Base-by-base conservation (phyloP, 306 rosid genomes). In the Cajanus cajan region DNA sequence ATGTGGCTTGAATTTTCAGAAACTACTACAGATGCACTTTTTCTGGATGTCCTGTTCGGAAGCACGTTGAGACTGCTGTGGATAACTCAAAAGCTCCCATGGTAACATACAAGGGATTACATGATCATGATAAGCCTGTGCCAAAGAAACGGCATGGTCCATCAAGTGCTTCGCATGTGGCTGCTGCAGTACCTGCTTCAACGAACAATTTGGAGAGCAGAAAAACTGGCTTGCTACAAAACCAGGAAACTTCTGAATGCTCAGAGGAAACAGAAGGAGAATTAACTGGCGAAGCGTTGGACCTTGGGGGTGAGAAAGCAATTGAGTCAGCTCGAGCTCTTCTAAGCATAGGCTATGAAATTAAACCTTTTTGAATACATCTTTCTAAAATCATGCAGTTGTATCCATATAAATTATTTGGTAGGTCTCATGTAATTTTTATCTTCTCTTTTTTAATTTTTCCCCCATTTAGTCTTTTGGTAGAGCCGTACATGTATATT, bases 1-100 rank as follows among this genome's bases (percentile, higher is more conserved):
- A n/a, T 1, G 13, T 47, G 43, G 44, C 78, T 75, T 63, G 64
- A 63, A 55, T 45, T 74, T 80, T 19, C 89, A 93, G 97, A 84
- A 93, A 93, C 91, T 93, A 93, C 86, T 93, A 93, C 80, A 86
- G 97, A 85, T 93, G 97, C 75, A 93, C 94, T 64, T 90, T 96
- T 25, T 96, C 97, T 10, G 97, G 96, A 74, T 93, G 97, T 82
- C 96, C 97, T 8, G 97, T 90, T 18, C 87, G 94, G 55, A 93
- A 90, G 86, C 96, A 93, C 59, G 88, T 93, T 11, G 97, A 93
- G 75, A 84, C 93, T 28, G 91, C 92, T 4, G 79, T 81, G 15
- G 94, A 93, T 68, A 86, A 89, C 83, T 63, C 90, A 13, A 86
- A 63, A 55, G 91, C 89, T 15, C 86, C 85, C 24, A 82, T 89